These are phyloP conservation scores for Aspergillus hancockii DNA, from an alignment of 495 filamentous ascomycete species.

Conservation along the genomic window DNA sequence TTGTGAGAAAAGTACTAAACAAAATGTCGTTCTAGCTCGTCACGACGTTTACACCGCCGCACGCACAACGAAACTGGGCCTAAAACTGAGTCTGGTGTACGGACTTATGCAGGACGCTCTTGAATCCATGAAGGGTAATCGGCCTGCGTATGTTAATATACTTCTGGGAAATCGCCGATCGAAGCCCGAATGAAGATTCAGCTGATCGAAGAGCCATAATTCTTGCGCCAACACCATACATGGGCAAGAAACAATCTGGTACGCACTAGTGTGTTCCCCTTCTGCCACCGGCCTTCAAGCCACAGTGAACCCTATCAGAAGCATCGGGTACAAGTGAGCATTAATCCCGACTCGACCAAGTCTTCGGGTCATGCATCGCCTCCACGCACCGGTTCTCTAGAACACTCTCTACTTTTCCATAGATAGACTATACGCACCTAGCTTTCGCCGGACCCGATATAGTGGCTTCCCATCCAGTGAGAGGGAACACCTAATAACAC, in stretches of 20 bases:
- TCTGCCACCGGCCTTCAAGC: not conserved
- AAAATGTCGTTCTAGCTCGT: constrained; percentile 54
- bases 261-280: not conserved
- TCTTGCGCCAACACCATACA: not conserved
- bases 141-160: constrained; percentile 71
- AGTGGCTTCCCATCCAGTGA: not conserved
- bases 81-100: constrained; percentile 75
- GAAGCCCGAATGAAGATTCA: constrained; percentile 15
- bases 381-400: not conserved
- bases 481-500: not conserved
- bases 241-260: not conserved
- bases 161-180: constrained; percentile 45
- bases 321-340: not conserved
- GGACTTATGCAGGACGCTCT: constrained; percentile 79
- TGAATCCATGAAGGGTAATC: constrained; percentile 62
- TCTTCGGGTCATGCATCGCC: not conserved
- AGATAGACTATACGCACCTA: not conserved
- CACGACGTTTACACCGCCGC: constrained; percentile 82
- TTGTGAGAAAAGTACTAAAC: constrained; percentile 20
- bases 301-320: not conserved
- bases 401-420: not conserved
- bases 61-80: constrained; percentile 76
- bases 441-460: not conserved
- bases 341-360: not conserved
- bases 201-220: not conserved